Evolutionary conservation across 495 filamentous ascomycete genomes (phyloP).

Genomic region (Darksidea phi): DNA sequence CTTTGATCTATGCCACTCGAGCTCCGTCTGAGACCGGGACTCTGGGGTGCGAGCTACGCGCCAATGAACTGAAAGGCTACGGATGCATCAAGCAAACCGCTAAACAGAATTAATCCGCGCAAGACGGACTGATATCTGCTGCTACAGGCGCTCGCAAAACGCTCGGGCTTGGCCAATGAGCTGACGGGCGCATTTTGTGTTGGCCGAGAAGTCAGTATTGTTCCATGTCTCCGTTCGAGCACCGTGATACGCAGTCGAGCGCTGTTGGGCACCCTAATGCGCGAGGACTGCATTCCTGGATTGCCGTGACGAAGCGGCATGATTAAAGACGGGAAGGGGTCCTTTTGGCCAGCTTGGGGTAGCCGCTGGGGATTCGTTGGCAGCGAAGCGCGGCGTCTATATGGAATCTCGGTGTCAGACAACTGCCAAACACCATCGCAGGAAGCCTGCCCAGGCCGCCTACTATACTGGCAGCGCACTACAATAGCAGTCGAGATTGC

Average conservation of each 20-base stretch:
- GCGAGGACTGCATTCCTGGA: constrained; percentile 5
- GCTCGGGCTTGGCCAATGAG: constrained; percentile 30
- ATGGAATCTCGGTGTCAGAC: constrained; percentile 20
- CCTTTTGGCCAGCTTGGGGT: constrained; percentile 6
- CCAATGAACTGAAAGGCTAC: constrained; percentile 24
- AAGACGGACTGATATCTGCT: constrained; percentile 1
- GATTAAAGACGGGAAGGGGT: constrained; percentile 17
- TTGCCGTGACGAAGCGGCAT: constrained; percentile 11
- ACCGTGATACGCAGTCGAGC: constrained; percentile 23
- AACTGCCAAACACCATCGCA: constrained; percentile 17
- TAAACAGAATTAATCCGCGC: constrained; percentile 10
- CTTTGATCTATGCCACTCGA: constrained; percentile 32
- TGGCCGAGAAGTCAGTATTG: constrained; percentile 23
- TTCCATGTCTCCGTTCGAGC: constrained; percentile 16
- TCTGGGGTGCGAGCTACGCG: constrained; percentile 23
- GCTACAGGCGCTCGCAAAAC: constrained; percentile 15
- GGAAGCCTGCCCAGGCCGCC: neutral
- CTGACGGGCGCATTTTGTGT: constrained; percentile 15
- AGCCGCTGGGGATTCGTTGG: constrained; percentile 32
- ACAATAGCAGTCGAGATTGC: neutral
- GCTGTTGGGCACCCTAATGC: neutral
- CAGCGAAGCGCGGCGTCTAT: constrained; percentile 29
- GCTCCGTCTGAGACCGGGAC: constrained; percentile 31
- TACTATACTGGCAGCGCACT: neutral
- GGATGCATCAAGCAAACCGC: constrained; percentile 26